Conservation (phyloP, 139 green algal species). For the Eudorina sp. region DNA sequence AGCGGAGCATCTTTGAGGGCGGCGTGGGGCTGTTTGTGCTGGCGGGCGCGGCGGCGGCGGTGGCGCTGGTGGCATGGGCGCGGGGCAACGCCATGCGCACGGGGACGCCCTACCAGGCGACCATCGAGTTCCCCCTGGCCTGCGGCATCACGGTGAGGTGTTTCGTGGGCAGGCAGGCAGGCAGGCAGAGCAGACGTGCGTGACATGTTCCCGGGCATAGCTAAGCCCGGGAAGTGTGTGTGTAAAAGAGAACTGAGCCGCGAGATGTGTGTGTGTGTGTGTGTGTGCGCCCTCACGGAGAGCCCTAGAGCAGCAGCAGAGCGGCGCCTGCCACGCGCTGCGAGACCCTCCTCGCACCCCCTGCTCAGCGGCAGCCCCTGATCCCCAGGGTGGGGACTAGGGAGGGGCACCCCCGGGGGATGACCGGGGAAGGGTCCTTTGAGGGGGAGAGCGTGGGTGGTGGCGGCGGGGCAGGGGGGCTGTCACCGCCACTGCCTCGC, state of each 20-base stretch:
- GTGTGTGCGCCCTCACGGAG: not conserved
- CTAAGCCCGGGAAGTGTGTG: not conserved
- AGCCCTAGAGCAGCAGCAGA: too few relatives aligned
- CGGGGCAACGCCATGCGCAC: conserved; percentile 60
- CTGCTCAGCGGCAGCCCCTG: too few relatives aligned
- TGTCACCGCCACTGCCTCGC: too few relatives aligned
- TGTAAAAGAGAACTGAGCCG: not conserved
- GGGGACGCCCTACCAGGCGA: conserved; percentile 76
- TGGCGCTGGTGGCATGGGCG: conserved; percentile 63
- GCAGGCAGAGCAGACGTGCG: not conserved
- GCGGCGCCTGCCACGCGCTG: too few relatives aligned
- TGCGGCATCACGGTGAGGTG: conserved; percentile 91
- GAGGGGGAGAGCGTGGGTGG: too few relatives aligned
- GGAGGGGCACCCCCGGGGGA: too few relatives aligned
- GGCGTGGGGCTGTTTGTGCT: conserved; percentile 89
- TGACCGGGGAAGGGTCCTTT: too few relatives aligned
- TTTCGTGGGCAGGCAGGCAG: not conserved
- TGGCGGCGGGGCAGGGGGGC: too few relatives aligned
- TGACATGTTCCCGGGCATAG: too few relatives aligned
- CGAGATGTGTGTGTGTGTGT: not conserved
- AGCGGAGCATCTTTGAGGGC: conserved; percentile 81
- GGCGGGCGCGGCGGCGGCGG: conserved; percentile 64
- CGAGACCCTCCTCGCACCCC: too few relatives aligned
- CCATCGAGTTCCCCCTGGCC: conserved; percentile 92
- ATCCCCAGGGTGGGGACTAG: too few relatives aligned